Base-by-base conservation (phyloP, 1,284 basidiomycete genomes). In the Somion occarium region DNA sequence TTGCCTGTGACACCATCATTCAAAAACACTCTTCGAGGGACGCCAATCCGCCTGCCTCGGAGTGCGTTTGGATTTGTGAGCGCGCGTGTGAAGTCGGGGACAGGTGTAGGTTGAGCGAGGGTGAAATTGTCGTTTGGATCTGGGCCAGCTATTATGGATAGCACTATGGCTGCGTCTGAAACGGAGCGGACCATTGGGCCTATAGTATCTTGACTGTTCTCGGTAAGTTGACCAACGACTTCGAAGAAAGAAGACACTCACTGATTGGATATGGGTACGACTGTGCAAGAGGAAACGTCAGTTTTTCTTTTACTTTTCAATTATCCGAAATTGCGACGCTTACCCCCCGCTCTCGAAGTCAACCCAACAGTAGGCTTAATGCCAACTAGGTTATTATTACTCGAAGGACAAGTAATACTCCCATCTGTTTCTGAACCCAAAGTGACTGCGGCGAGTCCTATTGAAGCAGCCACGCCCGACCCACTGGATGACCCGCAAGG, bases 401-500 rank as follows among this genome's bases (percentile, higher is more conserved):
- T 72, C 45, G 69, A 49, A 7, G 61, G 67, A 48, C 74, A 77
- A 9, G 71, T 74, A 46, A 84, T 83, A 52, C 79, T 81, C 5
- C 82, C 80, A 55, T 82, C 76, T 1, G 82, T 84, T 60, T 86
- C 83, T 2, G 75, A 73, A 0, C 83, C 83, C 0, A 86, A 68
- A 0, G 80, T 67, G 0, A 75, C 76, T 2, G 81, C 71, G 5
- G 74, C 69, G 12, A 86, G 69, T 4, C 83, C 83, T 30, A 84
- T 83, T 1, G 82, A 76, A 2, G 75, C 70, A 24, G 77, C 75
- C 11, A 85, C 72, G 0, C 74, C 83, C n/a, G 78, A 79, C 2
- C 83, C 84, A 7, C 80, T 78, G 0, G 78, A 81, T 0, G 81
- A 83, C 1, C 82, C 82, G 56, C 76, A 80, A 0, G 84, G 82